phyloP scores from a whole-genome alignment of 768 basidiomycete genomes.

The Leucosporidium scottii region DNA sequence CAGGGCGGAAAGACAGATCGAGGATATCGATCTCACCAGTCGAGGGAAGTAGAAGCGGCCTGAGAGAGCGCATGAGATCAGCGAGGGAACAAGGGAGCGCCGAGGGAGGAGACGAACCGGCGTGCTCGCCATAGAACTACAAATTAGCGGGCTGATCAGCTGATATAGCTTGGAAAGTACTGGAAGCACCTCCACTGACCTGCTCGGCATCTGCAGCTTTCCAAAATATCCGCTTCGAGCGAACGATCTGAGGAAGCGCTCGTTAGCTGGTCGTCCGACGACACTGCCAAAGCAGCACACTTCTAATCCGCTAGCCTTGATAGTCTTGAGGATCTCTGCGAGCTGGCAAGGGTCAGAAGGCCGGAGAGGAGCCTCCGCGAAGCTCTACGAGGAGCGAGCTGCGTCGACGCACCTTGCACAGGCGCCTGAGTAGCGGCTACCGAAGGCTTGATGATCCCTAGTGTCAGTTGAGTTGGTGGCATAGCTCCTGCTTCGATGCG shows the following conservation, averaged over 20 bases:
- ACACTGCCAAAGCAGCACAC: not conserved
- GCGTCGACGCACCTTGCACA: slow-evolving; percentile 23
- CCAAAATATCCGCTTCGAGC: slow-evolving; percentile 33
- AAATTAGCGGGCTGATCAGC: not conserved
- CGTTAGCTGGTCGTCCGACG: not conserved
- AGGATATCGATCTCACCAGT: slow-evolving; percentile 5
- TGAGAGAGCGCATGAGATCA: not conserved
- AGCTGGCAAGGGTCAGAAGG: not conserved
- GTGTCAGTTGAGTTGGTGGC: slow-evolving; percentile 25
- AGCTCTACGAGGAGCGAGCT: too few species aligned
- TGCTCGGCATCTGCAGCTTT: slow-evolving; percentile 24
- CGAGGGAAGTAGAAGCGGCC: slow-evolving; percentile 37
- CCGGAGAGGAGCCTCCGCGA: not conserved
- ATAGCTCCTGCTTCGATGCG: too few species aligned
- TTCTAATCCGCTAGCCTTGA: slow-evolving; percentile 29
- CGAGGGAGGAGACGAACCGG: slow-evolving; percentile 10
- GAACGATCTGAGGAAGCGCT: slow-evolving; percentile 25
- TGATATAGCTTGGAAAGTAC: too few species aligned
- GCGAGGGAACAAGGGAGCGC: not conserved
- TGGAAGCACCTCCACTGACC: not conserved
- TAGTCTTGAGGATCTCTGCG: slow-evolving; percentile 23
- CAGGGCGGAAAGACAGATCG: not conserved
- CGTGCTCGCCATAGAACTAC: slow-evolving; percentile 35
- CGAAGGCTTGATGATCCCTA: slow-evolving; percentile 35
- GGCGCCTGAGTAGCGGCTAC: slow-evolving; percentile 29